Percentiles rank a stretch among this genome's conserved stretches.
Evolutionary conservation across 441 rosid species (phyloP).

Genomic region (Omphalea diandra): DNA sequence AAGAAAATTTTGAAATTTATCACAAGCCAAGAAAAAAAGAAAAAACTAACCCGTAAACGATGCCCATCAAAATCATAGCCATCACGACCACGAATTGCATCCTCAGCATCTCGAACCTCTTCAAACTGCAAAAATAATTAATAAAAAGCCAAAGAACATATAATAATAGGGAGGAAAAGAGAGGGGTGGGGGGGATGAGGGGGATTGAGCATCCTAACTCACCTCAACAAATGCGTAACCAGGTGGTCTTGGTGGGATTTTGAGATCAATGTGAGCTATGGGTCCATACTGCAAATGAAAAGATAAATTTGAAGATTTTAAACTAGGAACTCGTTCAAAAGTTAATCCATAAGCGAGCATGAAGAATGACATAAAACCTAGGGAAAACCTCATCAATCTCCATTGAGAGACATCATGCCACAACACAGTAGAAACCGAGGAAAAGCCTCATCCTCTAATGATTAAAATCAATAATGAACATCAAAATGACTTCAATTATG

Average conservation of each 20-base stretch:
- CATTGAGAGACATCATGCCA: too few species aligned
- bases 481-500: too few species aligned
- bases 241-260: conserved; percentile 93
- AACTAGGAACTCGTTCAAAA: background rate
- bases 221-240: conserved; percentile 98
- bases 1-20: background rate
- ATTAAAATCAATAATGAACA: too few species aligned
- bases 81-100: conserved; percentile 91
- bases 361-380: too few species aligned
- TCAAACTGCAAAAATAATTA: conserved; percentile 55
- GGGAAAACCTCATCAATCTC: too few species aligned
- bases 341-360: too few species aligned
- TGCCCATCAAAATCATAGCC: conserved; percentile 92
- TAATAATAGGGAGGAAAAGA: conserved; percentile 3
- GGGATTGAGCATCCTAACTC: conserved; percentile 9
- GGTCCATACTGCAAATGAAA: conserved; percentile 68
- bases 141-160: background rate
- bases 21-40: background rate
- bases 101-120: conserved; percentile 92
- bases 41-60: conserved; percentile 72
- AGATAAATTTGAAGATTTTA: conserved; percentile 1
- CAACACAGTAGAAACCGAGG: too few species aligned
- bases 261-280: conserved; percentile 85
- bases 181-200: too few species aligned
- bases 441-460: too few species aligned